These are phyloP conservation scores for Tuber magnatum DNA, from an alignment of 495 filamentous ascomycete genomes.

Conservation along the genomic window DNA sequence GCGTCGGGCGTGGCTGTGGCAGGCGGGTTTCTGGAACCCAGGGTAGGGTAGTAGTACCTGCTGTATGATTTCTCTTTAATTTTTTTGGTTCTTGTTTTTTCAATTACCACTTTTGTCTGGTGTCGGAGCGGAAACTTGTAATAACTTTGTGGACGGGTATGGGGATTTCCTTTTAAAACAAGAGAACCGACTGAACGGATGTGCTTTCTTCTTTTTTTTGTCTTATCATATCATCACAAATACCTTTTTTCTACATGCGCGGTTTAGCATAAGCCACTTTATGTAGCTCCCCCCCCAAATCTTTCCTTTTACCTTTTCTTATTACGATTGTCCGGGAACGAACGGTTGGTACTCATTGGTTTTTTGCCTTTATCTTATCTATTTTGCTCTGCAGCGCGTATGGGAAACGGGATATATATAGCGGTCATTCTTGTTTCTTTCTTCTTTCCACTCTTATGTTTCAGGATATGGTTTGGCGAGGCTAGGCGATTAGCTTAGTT, in stretches of 20 bases:
- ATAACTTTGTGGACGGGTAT: background rate
- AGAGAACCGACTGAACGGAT: background rate
- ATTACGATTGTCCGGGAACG: background rate
- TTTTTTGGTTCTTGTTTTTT: slow-evolving; percentile 30
- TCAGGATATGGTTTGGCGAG: background rate
- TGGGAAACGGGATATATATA: slow-evolving; percentile 4
- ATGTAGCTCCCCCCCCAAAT: background rate
- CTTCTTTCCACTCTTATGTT: background rate
- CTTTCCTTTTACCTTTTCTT: background rate
- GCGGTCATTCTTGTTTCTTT: background rate
- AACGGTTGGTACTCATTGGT: background rate
- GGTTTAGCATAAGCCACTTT: background rate
- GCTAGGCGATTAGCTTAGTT: background rate
- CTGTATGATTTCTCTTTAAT: slow-evolving; percentile 28
- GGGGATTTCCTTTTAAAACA: background rate
- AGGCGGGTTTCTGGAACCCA: slow-evolving; percentile 34
- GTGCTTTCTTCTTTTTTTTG: background rate
- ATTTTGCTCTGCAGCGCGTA: background rate
- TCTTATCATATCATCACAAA: background rate
- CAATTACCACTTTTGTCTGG: background rate
- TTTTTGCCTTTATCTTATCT: background rate
- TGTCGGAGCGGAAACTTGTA: background rate
- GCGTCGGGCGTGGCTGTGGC: slow-evolving; percentile 45
- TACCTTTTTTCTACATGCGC: background rate
- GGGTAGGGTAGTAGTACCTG: slow-evolving; percentile 21